These are phyloP conservation scores for Diaporthe sp. DNA, from an alignment of 2,329 filamentous ascomycete species.

Conservation along the genomic window DNA sequence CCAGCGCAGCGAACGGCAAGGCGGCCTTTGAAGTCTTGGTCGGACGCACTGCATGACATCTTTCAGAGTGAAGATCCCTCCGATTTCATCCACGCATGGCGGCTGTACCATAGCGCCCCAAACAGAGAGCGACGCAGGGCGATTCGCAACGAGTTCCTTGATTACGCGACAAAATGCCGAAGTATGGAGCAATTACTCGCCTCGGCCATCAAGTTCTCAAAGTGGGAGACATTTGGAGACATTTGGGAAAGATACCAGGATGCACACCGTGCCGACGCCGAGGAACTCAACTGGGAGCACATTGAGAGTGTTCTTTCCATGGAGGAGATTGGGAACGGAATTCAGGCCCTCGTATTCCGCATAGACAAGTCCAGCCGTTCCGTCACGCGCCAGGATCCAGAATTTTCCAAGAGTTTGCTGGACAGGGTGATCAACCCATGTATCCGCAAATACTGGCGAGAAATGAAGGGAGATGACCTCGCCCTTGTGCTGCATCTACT, in stretches of 20 bases:
- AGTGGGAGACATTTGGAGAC: slow-evolving; percentile 27
- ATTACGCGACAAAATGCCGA: slow-evolving; percentile 32
- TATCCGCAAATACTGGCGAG: slow-evolving; percentile 26
- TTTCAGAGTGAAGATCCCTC: neutral
- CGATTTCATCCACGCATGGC: slow-evolving; percentile 30
- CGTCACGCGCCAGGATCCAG: slow-evolving; percentile 3
- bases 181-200: slow-evolving; percentile 35
- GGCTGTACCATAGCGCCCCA: slow-evolving; percentile 17
- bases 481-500: slow-evolving; percentile 57
- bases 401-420: slow-evolving; percentile 29
- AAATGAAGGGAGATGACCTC: slow-evolving; percentile 45
- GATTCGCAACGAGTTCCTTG: slow-evolving; percentile 28
- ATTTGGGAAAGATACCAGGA: slow-evolving; percentile 36
- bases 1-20: neutral
- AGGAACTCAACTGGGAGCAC: slow-evolving; percentile 30
- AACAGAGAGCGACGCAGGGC: neutral
- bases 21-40: neutral
- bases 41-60: slow-evolving; percentile 3
- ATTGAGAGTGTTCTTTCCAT: slow-evolving; percentile 24
- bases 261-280: slow-evolving; percentile 22
- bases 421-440: slow-evolving; percentile 35
- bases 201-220: slow-evolving; percentile 23
- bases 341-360: slow-evolving; percentile 26
- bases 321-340: slow-evolving; percentile 20
- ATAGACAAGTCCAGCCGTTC: neutral